phyloP scores from a whole-genome alignment of 169 alveolate species.

The Eimeria tenella region DNA sequence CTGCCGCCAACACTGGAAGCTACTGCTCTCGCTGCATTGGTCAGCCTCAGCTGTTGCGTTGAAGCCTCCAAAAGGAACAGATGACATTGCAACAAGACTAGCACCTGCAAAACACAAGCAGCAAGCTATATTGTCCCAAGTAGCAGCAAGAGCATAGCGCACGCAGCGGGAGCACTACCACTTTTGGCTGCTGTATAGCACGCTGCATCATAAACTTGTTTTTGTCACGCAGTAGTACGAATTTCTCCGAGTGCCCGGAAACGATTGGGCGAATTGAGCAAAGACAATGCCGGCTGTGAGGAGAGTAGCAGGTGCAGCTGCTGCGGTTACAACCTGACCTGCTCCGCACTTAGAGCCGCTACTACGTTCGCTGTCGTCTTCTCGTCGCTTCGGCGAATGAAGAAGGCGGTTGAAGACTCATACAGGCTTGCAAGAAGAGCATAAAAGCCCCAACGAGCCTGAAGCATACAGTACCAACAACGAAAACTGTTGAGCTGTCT shows the following conservation, averaged over 20 bases:
- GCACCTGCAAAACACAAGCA: slow-evolving; percentile 49
- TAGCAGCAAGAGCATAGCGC: background rate
- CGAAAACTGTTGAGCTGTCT: background rate
- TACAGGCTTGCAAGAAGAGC: slow-evolving; percentile 40
- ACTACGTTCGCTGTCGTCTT: slow-evolving; percentile 10
- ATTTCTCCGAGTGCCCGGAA: no score
- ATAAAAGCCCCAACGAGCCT: slow-evolving; percentile 20
- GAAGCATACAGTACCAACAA: slow-evolving; percentile 8
- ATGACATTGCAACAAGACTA: slow-evolving; percentile 41
- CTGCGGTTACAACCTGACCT: slow-evolving; percentile 15
- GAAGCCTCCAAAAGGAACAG: slow-evolving; percentile 22
- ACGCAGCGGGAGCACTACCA: background rate
- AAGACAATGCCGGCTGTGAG: background rate
- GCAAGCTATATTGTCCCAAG: background rate
- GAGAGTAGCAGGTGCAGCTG: background rate
- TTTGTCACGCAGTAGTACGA: no score
- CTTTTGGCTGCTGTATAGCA: background rate
- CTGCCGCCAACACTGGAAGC: background rate
- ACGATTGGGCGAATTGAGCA: no score
- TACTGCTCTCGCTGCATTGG: background rate
- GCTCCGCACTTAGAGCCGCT: slow-evolving; percentile 23
- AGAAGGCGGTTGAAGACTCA: slow-evolving; percentile 20
- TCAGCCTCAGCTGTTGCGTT: slow-evolving; percentile 24
- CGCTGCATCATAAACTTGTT: background rate
- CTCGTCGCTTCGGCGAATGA: slow-evolving; percentile 7